Percentiles rank a stretch among this genome's conserved stretches.
Evolutionary conservation across 495 filamentous ascomycete genomes (phyloP).

Genomic region (Lophium mytilinum): DNA sequence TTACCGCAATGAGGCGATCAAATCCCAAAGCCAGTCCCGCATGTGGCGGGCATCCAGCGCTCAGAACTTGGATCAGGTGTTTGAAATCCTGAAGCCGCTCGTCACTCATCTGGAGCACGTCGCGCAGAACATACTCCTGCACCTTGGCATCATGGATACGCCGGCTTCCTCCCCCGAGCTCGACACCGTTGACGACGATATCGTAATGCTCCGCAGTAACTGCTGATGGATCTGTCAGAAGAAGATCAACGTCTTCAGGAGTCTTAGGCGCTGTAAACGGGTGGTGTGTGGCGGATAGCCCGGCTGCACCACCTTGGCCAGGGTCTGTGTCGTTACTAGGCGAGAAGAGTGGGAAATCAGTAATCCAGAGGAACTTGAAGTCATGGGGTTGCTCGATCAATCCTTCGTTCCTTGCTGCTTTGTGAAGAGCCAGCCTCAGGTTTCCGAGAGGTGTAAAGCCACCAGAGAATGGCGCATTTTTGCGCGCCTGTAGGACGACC

Average conservation of each 20-base stretch:
- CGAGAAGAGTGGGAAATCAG: conserved; percentile 85
- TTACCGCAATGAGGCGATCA: conserved; percentile 76
- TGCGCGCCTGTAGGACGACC: conserved; percentile 71
- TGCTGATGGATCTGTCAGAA: conserved; percentile 61
- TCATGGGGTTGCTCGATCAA: conserved; percentile 46
- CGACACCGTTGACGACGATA: conserved; percentile 89
- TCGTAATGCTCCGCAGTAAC: conserved; percentile 84
- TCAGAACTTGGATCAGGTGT: conserved; percentile 74
- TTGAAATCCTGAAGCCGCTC: conserved; percentile 66
- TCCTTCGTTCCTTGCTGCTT: conserved; percentile 50
- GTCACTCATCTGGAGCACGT: conserved; percentile 58
- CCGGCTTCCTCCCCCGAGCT: conserved; percentile 85
- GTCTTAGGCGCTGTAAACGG: conserved; percentile 87
- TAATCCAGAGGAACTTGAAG: conserved; percentile 74
- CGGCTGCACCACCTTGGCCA: conserved; percentile 72
- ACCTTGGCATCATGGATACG: conserved; percentile 83
- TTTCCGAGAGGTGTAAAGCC: conserved; percentile 76
- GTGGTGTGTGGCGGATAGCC: conserved; percentile 84
- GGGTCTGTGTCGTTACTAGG: conserved; percentile 59
- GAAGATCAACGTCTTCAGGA: conserved; percentile 61
- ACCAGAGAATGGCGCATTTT: conserved; percentile 49
- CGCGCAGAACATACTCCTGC: conserved; percentile 76
- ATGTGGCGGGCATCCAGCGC: conserved; percentile 92
- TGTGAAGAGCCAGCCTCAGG: conserved; percentile 63
- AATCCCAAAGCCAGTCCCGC: conserved; percentile 90